Conservation (phyloP, 2,329 filamentous ascomycete species). For the Pseudogymnoascus sp. region DNA sequence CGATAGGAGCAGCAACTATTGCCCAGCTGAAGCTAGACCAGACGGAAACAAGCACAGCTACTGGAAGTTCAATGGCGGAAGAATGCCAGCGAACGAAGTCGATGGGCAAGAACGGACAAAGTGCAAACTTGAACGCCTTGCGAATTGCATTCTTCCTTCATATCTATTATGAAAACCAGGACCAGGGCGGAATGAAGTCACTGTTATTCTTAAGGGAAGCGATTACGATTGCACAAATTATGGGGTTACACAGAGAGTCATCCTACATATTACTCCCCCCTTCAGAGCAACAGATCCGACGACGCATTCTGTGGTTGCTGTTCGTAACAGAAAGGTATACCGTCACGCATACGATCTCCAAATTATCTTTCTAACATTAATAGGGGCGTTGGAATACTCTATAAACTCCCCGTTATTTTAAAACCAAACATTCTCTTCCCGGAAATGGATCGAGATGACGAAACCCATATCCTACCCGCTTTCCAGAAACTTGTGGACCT, state of each 20-base stretch:
- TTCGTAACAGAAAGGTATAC: conserved; percentile 38
- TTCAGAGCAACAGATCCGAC: conserved; percentile 37
- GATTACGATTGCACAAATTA: conserved; percentile 43
- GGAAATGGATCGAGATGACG: conserved; percentile 32
- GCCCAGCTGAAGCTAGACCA: conserved; percentile 39
- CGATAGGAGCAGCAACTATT: conserved; percentile 40
- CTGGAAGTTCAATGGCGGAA: conserved; percentile 29
- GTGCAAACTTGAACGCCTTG: conserved; percentile 33
- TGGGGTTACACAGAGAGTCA: conserved; percentile 38
- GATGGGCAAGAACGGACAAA: conserved; percentile 24
- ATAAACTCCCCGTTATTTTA: conserved; percentile 40
- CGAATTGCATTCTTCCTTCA: conserved; percentile 44
- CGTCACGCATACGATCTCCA: background rate
- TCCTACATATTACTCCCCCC: conserved; percentile 31
- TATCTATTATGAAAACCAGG: conserved; percentile 42
- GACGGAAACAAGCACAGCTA: conserved; percentile 23
- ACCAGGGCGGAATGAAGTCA: conserved; percentile 38
- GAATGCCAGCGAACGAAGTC: conserved; percentile 30
- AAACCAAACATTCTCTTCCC: conserved; percentile 33
- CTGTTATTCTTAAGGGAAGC: conserved; percentile 42
- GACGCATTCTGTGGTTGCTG: conserved; percentile 39
- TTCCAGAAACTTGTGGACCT: conserved; percentile 42
- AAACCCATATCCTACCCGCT: conserved; percentile 38
- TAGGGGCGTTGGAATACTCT: conserved; percentile 41
- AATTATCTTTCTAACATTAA: conserved; percentile 19